These are phyloP conservation scores for Serendipita indica DNA, from an alignment of 768 basidiomycete genomes.

Conservation along the genomic window DNA sequence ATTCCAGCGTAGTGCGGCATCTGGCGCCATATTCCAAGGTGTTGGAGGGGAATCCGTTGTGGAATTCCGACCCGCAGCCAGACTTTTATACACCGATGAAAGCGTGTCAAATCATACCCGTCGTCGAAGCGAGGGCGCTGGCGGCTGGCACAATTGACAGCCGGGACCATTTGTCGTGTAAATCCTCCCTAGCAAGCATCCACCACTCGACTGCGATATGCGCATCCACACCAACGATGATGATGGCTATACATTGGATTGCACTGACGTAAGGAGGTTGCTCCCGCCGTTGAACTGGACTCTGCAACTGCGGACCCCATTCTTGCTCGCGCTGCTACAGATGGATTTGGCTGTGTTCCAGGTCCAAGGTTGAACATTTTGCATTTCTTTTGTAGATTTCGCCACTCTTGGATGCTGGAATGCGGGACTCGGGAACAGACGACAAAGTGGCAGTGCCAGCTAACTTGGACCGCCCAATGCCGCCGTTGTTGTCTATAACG, in stretches of 20 bases:
- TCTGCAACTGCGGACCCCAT: neutral
- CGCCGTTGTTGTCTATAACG: neutral
- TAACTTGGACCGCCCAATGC: neutral
- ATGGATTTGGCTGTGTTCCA: neutral
- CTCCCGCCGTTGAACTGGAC: neutral
- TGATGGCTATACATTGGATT: neutral
- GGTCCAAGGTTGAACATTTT: neutral
- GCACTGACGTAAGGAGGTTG: neutral
- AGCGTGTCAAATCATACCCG: too few relatives aligned
- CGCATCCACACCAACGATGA: too few relatives aligned
- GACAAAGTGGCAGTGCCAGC: neutral
- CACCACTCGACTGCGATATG: too few relatives aligned
- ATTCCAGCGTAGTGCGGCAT: neutral
- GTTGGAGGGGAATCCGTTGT: neutral
- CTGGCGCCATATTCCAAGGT: neutral
- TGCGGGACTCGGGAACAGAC: neutral
- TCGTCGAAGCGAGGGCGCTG: too few relatives aligned
- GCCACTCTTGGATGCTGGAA: too few relatives aligned
- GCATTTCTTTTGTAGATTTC: too few relatives aligned
- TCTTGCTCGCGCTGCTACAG: neutral
- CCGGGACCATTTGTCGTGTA: too few relatives aligned
- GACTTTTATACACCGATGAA: too few relatives aligned
- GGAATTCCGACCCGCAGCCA: neutral
- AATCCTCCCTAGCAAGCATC: too few relatives aligned
- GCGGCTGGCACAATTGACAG: too few relatives aligned